A percentile compares a stretch with the other conserved stretches of the same genome.
phyloP scores from a whole-genome alignment of 768 basidiomycete genomes.

The Suillus subaureus region DNA sequence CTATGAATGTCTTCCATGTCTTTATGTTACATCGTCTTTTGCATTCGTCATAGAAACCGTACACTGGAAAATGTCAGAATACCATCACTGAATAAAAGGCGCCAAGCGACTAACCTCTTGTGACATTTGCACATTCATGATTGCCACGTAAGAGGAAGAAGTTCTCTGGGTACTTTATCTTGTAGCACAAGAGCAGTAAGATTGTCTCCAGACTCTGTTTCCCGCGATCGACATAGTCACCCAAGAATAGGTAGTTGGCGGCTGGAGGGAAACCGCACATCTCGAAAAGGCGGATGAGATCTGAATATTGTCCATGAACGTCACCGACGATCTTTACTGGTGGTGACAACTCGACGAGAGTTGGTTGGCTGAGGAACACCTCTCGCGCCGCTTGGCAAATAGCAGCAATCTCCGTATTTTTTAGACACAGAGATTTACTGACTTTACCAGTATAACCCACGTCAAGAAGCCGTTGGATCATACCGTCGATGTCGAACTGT shows the following conservation, averaged over 20 bases:
- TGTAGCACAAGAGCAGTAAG: slow-evolving; percentile 94
- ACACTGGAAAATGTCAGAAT: slow-evolving; percentile 56
- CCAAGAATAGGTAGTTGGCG: slow-evolving; percentile 97
- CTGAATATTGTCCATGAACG: slow-evolving; percentile 98
- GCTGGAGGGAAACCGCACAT: slow-evolving; percentile 99
- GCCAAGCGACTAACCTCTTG: slow-evolving; percentile 69
- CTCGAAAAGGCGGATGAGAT: slow-evolving; percentile 97
- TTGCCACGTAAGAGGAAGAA: slow-evolving; percentile 98
- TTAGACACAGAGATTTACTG: slow-evolving; percentile 91
- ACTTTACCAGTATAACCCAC: slow-evolving; percentile 99
- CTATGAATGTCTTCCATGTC: slow-evolving; percentile 99
- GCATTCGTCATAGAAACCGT: slow-evolving; percentile 99
- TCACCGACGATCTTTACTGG: slow-evolving; percentile 99
- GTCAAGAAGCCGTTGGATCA: slow-evolving; percentile 94
- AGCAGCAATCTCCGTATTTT: slow-evolving; percentile 93
- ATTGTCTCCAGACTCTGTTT: slow-evolving; percentile 99
- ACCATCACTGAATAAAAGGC: slow-evolving; percentile 20
- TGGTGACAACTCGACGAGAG: slow-evolving; percentile 94
- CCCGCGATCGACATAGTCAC: slow-evolving; percentile 98
- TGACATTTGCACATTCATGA: slow-evolving; percentile 99
- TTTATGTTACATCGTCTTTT: slow-evolving; percentile 99
- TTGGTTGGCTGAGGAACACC: slow-evolving; percentile 94
- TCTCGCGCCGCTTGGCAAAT: slow-evolving; percentile 96
- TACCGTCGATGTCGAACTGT: slow-evolving; percentile 93
- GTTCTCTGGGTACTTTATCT: slow-evolving; percentile 99